phyloP scores from a whole-genome alignment of 1,139 yeast genomes.

The Petasospora fabianii region DNA sequence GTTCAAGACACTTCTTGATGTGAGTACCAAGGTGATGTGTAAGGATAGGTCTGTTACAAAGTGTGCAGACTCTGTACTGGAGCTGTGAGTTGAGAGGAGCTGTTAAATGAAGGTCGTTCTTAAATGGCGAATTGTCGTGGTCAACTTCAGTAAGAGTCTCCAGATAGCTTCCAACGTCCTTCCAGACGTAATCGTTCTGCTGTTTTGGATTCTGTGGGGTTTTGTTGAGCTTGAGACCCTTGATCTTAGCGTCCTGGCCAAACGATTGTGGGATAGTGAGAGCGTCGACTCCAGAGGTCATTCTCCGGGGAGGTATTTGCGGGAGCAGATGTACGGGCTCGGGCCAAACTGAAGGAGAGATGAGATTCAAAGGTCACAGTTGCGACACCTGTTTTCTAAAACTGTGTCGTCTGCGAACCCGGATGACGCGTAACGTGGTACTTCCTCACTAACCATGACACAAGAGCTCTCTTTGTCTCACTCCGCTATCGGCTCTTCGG shows the following conservation, averaged over 20 bases:
- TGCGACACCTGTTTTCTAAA: too few relatives aligned
- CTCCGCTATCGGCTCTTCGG: too few relatives aligned
- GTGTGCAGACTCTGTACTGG: conserved; percentile 60
- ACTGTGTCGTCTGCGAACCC: too few relatives aligned
- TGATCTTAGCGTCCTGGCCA: conserved; percentile 26
- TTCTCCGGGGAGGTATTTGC: conserved; percentile 8
- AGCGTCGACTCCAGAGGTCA: conserved; percentile 25
- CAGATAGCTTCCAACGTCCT: conserved; percentile 57
- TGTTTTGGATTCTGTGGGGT: conserved; percentile 2
- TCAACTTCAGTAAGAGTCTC: conserved; percentile 45
- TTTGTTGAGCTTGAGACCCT: conserved; percentile 20
- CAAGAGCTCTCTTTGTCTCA: too few relatives aligned
- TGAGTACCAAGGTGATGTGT: conserved; percentile 44
- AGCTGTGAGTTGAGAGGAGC: conserved; percentile 42
- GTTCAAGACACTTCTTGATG: conserved; percentile 44
- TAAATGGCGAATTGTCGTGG: conserved; percentile 21
- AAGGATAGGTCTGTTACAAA: conserved; percentile 63
- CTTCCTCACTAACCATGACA: too few relatives aligned
- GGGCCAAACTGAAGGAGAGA: too few relatives aligned
- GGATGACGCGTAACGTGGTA: too few relatives aligned
- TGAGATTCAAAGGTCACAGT: not conserved
- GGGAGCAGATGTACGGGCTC: too few relatives aligned
- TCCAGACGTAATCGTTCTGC: conserved; percentile 39
- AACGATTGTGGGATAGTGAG: conserved; percentile 19
- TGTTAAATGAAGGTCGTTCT: conserved; percentile 30